A percentile compares a stretch with the other conserved stretches of the same genome.
phyloP scores from a whole-genome alignment of 2,329 filamentous ascomycete species.

The Didymellaceae sp. region DNA sequence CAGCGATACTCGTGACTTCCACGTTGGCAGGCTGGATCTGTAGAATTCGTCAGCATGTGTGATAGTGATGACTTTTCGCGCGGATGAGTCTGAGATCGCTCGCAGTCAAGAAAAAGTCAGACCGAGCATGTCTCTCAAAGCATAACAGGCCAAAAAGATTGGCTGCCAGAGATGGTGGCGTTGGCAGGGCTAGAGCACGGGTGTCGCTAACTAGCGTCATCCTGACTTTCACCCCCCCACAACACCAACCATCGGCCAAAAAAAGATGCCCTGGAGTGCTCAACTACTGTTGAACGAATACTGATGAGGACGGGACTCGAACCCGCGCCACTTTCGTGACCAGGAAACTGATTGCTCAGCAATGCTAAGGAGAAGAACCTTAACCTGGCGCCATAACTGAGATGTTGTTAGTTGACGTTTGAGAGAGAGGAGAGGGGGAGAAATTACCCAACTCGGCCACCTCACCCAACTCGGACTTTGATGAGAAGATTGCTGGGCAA shows the following conservation, averaged over 20 bases:
- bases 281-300: conserved; percentile 37
- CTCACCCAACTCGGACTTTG: conserved; percentile 13
- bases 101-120: neutral
- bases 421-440: neutral
- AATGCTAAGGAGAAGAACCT: conserved; percentile 30
- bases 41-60: conserved; percentile 17
- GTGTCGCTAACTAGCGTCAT: conserved; percentile 15
- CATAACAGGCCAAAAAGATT: neutral
- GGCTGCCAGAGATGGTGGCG: neutral
- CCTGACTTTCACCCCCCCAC: conserved; percentile 9
- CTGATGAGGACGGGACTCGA: conserved; percentile 51
- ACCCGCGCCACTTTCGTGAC: conserved; percentile 51
- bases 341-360: conserved; percentile 34
- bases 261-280: conserved; percentile 36
- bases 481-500: conserved; percentile 3
- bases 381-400: conserved; percentile 44
- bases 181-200: conserved; percentile 1
- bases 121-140: neutral
- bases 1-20: conserved; percentile 75
- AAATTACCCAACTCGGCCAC: conserved; percentile 29
- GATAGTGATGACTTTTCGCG: too few species aligned
- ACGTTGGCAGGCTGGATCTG: conserved; percentile 81
- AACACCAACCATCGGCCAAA: conserved; percentile 15
- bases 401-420: neutral
- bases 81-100: too few species aligned